Base-by-base conservation (phyloP, 108 stramenopile genomes). In the Skeletonema costatum region DNA sequence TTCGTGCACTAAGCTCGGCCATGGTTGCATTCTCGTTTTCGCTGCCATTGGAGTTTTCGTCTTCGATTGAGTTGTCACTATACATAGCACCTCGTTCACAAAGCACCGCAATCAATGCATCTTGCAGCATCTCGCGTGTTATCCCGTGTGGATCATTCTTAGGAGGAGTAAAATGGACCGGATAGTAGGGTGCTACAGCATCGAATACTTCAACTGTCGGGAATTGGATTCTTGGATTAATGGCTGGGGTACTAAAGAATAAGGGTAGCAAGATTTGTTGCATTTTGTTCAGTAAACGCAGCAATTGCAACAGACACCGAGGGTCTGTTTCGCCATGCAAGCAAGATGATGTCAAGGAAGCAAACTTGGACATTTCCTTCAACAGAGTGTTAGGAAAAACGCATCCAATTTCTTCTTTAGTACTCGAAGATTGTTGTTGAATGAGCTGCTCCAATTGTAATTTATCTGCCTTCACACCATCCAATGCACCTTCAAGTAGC, bases 311-410 rank as follows among this genome's bases (percentile, higher is more conserved):
- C 6, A 96, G 68, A 70, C 95, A 96, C 29, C 95, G 90, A 38
- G 95, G 95, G 85, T 96, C 95, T 3, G 95, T 93, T 66, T 96
- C 95, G 9, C 92, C 95, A 38, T 88, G 86, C n/a, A 96, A 69
- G 71, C 95, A 96, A n/a, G 75, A 80, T 30, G 89, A 66, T 25
- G 82, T 59, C 53, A 93, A 87, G 13, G 68, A 73, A 4, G 81
- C 83, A 70, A 92, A 95, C 36, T 70, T 58, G 29, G 74, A 35
- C 78, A 88, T 71, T 63, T 74, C 46, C 32, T 41, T 56, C 19
- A 65, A 82, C 13, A 78, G 32, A 56, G 60, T 68, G 44, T 48
- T 66, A 5, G 64, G 84, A 38, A 71, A 10, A 9, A 8, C 17
- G 12, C 10, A 7, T 5, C 60, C 58, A 0, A 21, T 59, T 48